Evolutionary conservation across 2,329 filamentous ascomycete genomes (phyloP).

Genomic region (Coniochaeta sp.): DNA sequence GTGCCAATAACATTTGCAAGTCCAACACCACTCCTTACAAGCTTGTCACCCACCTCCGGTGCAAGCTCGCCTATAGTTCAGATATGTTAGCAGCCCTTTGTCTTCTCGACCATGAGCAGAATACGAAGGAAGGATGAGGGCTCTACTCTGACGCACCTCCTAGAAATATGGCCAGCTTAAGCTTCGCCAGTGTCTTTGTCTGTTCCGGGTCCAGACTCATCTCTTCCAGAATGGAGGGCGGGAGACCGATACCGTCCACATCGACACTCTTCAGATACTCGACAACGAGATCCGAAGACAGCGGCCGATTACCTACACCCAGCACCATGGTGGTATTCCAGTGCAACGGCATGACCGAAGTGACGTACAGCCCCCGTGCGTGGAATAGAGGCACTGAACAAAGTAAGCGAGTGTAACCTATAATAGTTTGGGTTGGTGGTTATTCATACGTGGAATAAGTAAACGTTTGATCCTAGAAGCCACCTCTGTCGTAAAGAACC

Average conservation of each 20-base stretch:
- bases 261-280: constrained; percentile 22
- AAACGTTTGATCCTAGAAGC: constrained; percentile 3
- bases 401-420: neutral
- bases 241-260: constrained; percentile 20
- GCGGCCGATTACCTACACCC: constrained; percentile 22
- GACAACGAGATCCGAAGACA: constrained; percentile 25
- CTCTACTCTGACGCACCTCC: too few species aligned
- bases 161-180: too few species aligned
- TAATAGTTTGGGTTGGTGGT: too few species aligned
- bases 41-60: constrained; percentile 27
- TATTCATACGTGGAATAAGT: constrained; percentile 13
- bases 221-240: constrained; percentile 36
- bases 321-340: constrained; percentile 21
- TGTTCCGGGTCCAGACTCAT: constrained; percentile 19
- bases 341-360: constrained; percentile 21
- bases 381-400: constrained; percentile 31
- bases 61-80: constrained; percentile 25
- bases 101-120: too few species aligned
- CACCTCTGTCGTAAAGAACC: constrained; percentile 8
- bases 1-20: constrained; percentile 31
- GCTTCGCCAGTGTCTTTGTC: too few species aligned
- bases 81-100: too few species aligned
- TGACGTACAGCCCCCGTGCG: constrained; percentile 23
- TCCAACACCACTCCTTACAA: constrained; percentile 25
- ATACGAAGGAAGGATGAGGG: too few species aligned